Evolutionary conservation across 805 yeast species (phyloP), one percentile per base, ranked within the genome.

Genomic region (Isabelozyma heimii): DNA sequence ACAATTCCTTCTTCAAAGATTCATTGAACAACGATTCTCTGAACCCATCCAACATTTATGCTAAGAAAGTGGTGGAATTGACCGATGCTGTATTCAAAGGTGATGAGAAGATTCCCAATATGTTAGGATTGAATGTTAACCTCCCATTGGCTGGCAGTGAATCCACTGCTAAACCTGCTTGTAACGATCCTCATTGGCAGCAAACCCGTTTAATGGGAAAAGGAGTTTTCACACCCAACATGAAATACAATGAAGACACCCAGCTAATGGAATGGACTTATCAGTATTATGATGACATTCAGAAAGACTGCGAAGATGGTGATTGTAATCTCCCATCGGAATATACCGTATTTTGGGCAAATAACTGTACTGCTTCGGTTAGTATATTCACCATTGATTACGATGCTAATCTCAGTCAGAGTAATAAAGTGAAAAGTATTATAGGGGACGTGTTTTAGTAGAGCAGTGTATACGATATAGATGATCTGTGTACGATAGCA

Each of bases 331-430:
- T 53, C 14, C 41, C 40, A 2, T 16, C 48, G 9, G 57, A 55
- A 37, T 51, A 47, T 28, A 67, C 69, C 39, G 46, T 71, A 24
- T 55, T 67, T 37, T 45, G 37, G 39, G 45, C 58, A 37, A 58
- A 54, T 37, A 48, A 44, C 33, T 65, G 69, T 53, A 51, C 57
- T 46, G 46, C 63, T 15, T 45, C 67, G 6, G 63, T 65, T 40
- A 54, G 62, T 28, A 57, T 62, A 24, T 62, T 65, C 54, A 54
- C 60, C 43, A 53, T 61, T 37, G 69, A 67, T 52, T 62, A 67
- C 56, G 68, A 62, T 45, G 67, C 69, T 40, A 58, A 56, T 54
- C 44, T 52, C 8, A 44, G 26, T 20, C 44, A 41, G 16, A 40
- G 37, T 45, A 44, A 51, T 35, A 40, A 42, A 20, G 52, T 47